Percentiles rank a stretch among this genome's conserved stretches.
Conservation (phyloP, 1,284 basidiomycete species). For the Apiotrichum mycotoxinovorans region DNA sequence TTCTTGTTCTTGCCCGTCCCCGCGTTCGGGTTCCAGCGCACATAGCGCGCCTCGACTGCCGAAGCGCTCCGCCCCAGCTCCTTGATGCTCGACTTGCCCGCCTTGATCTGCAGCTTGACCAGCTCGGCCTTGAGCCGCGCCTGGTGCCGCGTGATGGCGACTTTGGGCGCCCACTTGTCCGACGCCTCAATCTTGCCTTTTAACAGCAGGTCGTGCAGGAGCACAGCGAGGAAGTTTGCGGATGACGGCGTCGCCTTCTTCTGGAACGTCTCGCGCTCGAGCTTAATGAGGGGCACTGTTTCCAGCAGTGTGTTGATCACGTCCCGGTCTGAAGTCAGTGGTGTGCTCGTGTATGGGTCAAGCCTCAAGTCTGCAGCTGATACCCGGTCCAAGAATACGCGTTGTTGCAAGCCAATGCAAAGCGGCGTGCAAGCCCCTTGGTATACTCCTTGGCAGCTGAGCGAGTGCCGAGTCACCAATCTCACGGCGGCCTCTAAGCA, state of each 20-base stretch:
- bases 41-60: slow-evolving; percentile 68
- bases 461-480: too few species aligned
- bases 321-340: slow-evolving; percentile 53
- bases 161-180: slow-evolving; percentile 75
- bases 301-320: slow-evolving; percentile 56
- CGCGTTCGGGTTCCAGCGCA: slow-evolving; percentile 70
- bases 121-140: slow-evolving; percentile 83
- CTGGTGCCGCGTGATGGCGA: slow-evolving; percentile 75
- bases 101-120: slow-evolving; percentile 75
- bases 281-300: slow-evolving; percentile 65
- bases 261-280: slow-evolving; percentile 67
- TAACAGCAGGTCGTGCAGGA: slow-evolving; percentile 82
- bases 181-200: slow-evolving; percentile 72
- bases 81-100: slow-evolving; percentile 61
- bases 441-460: too few species aligned
- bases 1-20: not conserved
- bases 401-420: too few species aligned
- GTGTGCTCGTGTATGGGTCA: not conserved
- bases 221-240: slow-evolving; percentile 67
- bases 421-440: too few species aligned
- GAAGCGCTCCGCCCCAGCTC: slow-evolving; percentile 56
- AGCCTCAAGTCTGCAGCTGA: too few species aligned
- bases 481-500: too few species aligned
- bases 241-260: slow-evolving; percentile 52
- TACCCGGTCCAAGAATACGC: too few species aligned